Percentiles rank a stretch among this genome's conserved stretches.
Evolutionary conservation across 331 rosid genomes (phyloP).

Genomic region (Quercus tomentella): DNA sequence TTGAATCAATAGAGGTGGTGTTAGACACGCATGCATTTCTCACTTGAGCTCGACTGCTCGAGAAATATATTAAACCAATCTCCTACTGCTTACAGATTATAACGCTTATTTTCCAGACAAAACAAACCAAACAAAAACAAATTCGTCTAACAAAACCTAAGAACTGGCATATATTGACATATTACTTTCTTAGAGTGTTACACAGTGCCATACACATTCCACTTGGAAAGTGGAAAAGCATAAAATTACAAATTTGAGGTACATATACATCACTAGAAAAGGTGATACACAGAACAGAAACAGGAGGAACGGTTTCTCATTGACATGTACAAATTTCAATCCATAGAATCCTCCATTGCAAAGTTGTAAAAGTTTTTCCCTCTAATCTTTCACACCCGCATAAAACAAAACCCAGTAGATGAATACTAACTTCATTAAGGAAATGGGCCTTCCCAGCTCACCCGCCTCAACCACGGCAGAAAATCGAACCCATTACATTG

Average conservation of each 20-base stretch:
- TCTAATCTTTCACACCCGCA: constrained; percentile 26
- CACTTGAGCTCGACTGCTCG: too few relatives aligned
- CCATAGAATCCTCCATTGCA: constrained; percentile 17
- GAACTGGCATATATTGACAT: neutral
- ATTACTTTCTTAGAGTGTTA: neutral
- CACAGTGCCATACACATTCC: constrained; percentile 10
- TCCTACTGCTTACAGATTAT: too few relatives aligned
- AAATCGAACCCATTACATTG: constrained; percentile 42
- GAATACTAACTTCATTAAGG: constrained; percentile 2
- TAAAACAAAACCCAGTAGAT: constrained; percentile 2
- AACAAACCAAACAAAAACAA: neutral
- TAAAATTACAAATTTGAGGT: constrained; percentile 9
- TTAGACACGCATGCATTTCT: too few relatives aligned
- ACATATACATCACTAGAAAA: constrained; percentile 8
- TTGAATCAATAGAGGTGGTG: too few relatives aligned
- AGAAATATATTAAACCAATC: too few relatives aligned
- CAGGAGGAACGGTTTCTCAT: constrained; percentile 22
- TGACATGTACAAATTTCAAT: constrained; percentile 7
- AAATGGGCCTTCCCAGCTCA: constrained; percentile 1
- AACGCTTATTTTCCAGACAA: neutral
- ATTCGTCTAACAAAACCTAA: neutral
- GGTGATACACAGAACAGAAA: constrained; percentile 9
- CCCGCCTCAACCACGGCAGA: neutral
- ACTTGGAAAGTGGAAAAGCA: constrained; percentile 6
- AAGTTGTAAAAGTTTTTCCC: constrained; percentile 9